Conservation (phyloP, 2,329 filamentous ascomycete genomes). For the Trichoderma pleuroti region DNA sequence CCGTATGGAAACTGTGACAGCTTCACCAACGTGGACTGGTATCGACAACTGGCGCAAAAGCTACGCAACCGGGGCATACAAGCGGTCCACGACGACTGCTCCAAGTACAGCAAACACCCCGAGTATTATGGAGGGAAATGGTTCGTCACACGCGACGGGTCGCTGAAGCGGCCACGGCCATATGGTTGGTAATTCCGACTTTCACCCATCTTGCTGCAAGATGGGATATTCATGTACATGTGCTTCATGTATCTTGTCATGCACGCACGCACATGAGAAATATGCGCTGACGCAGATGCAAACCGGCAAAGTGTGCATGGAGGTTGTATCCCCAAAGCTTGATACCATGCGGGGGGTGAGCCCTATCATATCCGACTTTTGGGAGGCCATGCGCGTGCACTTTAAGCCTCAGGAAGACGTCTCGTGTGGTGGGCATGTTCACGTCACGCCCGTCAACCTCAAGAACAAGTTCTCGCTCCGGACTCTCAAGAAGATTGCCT, state of each 20-base stretch:
- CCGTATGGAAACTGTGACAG: constrained; percentile 36
- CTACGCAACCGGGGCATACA: constrained; percentile 37
- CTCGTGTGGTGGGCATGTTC: constrained; percentile 40
- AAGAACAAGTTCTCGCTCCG: constrained; percentile 36
- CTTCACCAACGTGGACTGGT: constrained; percentile 41
- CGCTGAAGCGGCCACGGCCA: constrained; percentile 36
- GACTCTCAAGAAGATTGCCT: constrained; percentile 37
- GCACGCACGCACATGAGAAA: neutral
- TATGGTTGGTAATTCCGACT: constrained; percentile 29
- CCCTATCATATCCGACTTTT: constrained; percentile 37
- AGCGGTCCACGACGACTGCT: constrained; percentile 38
- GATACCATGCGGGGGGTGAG: constrained; percentile 34
- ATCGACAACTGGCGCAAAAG: constrained; percentile 39
- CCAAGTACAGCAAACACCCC: constrained; percentile 39
- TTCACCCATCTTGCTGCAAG: neutral
- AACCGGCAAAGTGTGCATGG: constrained; percentile 37
- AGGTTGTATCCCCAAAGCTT: constrained; percentile 39
- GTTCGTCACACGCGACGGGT: constrained; percentile 41
- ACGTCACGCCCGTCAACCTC: constrained; percentile 36
- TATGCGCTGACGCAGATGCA: constrained; percentile 8
- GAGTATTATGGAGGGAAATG: constrained; percentile 42
- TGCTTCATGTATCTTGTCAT: neutral
- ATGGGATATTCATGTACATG: neutral
- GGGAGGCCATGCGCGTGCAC: constrained; percentile 41
- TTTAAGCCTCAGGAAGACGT: constrained; percentile 36